These are phyloP conservation scores for Sporisorium scitamineum DNA, from an alignment of 1,284 basidiomycete species.

Conservation along the genomic window DNA sequence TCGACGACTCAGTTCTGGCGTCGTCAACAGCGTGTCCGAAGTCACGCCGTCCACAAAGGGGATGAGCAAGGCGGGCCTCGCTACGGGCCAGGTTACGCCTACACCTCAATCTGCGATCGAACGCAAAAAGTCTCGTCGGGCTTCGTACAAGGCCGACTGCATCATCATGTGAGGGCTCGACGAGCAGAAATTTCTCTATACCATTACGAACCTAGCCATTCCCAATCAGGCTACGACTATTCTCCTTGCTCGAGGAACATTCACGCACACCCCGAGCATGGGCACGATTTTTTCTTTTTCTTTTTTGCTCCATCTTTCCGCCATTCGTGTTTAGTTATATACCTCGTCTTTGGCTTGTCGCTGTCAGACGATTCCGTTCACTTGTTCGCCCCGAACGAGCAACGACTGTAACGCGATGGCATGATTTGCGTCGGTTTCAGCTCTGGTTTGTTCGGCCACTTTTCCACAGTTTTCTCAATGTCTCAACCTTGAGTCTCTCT, in stretches of 20 bases:
- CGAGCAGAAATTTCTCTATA: no score
- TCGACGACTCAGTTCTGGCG: conserved; percentile 38
- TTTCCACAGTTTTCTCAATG: no score
- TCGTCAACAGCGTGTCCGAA: conserved; percentile 10
- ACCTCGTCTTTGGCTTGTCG: background rate
- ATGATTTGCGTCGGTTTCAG: no score
- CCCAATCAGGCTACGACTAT: background rate
- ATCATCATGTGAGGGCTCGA: conserved; percentile 40
- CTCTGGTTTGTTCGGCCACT: no score
- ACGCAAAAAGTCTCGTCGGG: conserved; percentile 41
- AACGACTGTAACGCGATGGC: background rate
- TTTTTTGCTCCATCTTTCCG: background rate
- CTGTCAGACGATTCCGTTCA: background rate
- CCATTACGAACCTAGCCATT: background rate
- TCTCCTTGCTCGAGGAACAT: background rate
- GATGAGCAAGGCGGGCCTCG: conserved; percentile 10
- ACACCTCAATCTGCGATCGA: conserved; percentile 27
- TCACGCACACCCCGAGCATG: conserved; percentile 15
- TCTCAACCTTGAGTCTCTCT: no score
- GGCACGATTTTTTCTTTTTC: background rate
- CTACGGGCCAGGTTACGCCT: conserved; percentile 35
- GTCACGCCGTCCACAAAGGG: conserved; percentile 7
- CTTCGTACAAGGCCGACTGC: conserved; percentile 47
- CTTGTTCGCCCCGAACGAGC: background rate
- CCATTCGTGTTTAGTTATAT: background rate